phyloP scores from a whole-genome alignment of 2,329 filamentous ascomycete genomes.

The Dendryphion nanum region DNA sequence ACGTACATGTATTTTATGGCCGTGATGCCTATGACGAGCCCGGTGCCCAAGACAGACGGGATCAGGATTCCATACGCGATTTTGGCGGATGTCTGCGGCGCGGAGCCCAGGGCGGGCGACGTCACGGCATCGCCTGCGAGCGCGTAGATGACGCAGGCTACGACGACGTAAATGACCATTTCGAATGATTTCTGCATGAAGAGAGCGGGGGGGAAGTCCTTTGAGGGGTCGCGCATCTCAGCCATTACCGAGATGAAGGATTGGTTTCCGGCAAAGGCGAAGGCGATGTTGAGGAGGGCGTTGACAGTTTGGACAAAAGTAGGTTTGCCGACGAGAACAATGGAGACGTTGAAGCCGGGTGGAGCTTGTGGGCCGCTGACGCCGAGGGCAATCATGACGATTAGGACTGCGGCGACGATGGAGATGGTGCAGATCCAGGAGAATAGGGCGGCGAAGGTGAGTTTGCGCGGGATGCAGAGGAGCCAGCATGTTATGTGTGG shows the following conservation, averaged over 20 bases:
- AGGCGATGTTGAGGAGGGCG: conserved; percentile 59
- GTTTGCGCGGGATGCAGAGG: conserved; percentile 60
- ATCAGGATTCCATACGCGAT: conserved; percentile 67
- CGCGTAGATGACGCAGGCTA: conserved; percentile 67
- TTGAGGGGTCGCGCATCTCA: conserved; percentile 58
- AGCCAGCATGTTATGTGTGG: conserved; percentile 60
- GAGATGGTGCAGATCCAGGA: conserved; percentile 55
- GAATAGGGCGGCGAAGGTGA: conserved; percentile 62
- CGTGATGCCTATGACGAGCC: conserved; percentile 68
- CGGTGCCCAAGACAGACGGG: conserved; percentile 68
- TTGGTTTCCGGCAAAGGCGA: conserved; percentile 65
- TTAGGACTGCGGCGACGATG: conserved; percentile 62
- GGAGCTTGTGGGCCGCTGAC: conserved; percentile 43
- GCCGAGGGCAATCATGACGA: conserved; percentile 67
- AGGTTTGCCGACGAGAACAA: conserved; percentile 23
- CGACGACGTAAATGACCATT: conserved; percentile 61
- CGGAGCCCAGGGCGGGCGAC: conserved; percentile 65
- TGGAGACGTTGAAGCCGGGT: conserved; percentile 23
- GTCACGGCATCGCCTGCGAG: conserved; percentile 61
- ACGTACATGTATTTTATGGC: conserved; percentile 65
- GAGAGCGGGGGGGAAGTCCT: conserved; percentile 62
- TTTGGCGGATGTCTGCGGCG: conserved; percentile 57
- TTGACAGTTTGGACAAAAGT: conserved; percentile 27
- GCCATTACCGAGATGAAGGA: conserved; percentile 67
- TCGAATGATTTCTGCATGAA: conserved; percentile 54